Conservation (phyloP, 495 filamentous ascomycete species). For the Penicillium flavigenum region DNA sequence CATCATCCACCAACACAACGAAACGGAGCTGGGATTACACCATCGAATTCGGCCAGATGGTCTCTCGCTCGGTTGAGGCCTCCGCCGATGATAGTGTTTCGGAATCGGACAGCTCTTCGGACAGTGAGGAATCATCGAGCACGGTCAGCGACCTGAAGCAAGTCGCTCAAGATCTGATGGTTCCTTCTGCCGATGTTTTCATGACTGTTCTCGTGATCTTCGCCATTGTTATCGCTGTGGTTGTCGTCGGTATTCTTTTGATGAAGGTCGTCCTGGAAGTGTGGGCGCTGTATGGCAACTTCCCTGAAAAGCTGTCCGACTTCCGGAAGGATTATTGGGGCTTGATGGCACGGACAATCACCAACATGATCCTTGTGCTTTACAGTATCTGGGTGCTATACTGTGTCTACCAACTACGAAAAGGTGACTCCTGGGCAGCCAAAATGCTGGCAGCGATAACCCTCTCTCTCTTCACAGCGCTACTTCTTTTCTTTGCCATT, state of each 20-base stretch:
- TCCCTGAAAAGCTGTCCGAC: slow-evolving; percentile 73
- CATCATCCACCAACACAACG: slow-evolving; percentile 37
- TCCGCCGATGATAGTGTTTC: slow-evolving; percentile 48
- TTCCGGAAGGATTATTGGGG: slow-evolving; percentile 98
- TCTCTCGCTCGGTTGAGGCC: slow-evolving; percentile 51
- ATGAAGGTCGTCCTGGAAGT: slow-evolving; percentile 89
- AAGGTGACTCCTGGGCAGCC: slow-evolving; percentile 94
- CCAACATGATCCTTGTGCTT: slow-evolving; percentile 84
- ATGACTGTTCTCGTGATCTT: slow-evolving; percentile 93
- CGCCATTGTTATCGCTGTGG: slow-evolving; percentile 78
- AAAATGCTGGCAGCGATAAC: slow-evolving; percentile 83
- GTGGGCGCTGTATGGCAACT: slow-evolving; percentile 87
- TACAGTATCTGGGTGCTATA: slow-evolving; percentile 97
- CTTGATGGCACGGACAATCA: slow-evolving; percentile 81
- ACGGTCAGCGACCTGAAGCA: slow-evolving; percentile 68
- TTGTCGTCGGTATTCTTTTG: slow-evolving; percentile 82
- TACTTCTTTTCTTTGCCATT: slow-evolving; percentile 76
- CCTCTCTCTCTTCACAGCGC: slow-evolving; percentile 71
- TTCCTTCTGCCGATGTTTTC: slow-evolving; percentile 89
- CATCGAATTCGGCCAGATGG: slow-evolving; percentile 44
- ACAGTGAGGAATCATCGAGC: slow-evolving; percentile 40
- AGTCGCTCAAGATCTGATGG: slow-evolving; percentile 72
- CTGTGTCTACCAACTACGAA: slow-evolving; percentile 91
- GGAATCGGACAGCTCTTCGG: slow-evolving; percentile 40
- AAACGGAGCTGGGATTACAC: slow-evolving; percentile 55